Evolutionary conservation across 2,329 filamentous ascomycete genomes (phyloP).

Genomic region (Byssothecium circinans): DNA sequence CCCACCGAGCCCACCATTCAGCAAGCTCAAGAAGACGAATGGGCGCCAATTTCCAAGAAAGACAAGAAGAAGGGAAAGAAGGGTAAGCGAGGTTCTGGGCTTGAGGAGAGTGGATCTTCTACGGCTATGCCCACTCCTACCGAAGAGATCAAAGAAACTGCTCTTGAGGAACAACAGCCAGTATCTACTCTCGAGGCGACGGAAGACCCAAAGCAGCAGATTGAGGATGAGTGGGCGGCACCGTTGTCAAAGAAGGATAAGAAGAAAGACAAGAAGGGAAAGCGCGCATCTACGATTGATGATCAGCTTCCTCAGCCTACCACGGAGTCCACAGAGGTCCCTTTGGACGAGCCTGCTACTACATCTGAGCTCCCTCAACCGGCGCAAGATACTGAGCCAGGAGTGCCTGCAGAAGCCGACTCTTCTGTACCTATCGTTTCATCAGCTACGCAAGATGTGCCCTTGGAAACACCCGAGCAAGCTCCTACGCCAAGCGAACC

Average conservation of each 20-base stretch:
- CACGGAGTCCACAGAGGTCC: conserved; percentile 1
- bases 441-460: neutral
- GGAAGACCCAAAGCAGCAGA: neutral
- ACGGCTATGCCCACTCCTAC: conserved; percentile 1
- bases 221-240: conserved; percentile 6
- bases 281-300: conserved; percentile 18
- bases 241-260: conserved; percentile 32
- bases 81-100: conserved; percentile 15
- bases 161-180: neutral
- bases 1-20: neutral
- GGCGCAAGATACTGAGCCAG: neutral
- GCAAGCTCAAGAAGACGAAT: conserved; percentile 8
- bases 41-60: conserved; percentile 20
- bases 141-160: conserved; percentile 1
- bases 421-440: neutral
- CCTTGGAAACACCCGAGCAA: neutral
- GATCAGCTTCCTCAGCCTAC: conserved; percentile 2
- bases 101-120: conserved; percentile 3
- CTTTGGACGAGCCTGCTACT: neutral
- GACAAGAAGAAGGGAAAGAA: conserved; percentile 31
- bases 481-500: conserved; percentile 5
- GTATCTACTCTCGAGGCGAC: neutral
- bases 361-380: neutral
- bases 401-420: neutral
- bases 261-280: conserved; percentile 32